These are phyloP conservation scores for Candida tallmaniae DNA, from an alignment of 805 yeast species.

Conservation along the genomic window DNA sequence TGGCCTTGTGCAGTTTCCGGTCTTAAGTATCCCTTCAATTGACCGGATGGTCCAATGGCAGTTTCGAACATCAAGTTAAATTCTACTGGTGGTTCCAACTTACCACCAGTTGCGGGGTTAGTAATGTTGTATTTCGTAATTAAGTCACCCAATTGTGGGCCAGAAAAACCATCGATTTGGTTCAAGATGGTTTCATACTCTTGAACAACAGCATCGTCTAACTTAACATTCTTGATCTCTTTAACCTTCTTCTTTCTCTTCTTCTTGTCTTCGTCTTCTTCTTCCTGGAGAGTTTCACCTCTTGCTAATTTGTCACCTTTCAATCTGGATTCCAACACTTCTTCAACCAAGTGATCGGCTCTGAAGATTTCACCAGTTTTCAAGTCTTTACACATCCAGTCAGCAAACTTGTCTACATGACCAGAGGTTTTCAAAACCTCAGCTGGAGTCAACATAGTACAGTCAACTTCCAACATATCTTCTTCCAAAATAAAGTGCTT, in stretches of 20 bases:
- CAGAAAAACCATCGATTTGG: constrained; percentile 92
- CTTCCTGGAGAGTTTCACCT: constrained; percentile 57
- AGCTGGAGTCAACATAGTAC: constrained; percentile 96
- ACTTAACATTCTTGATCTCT: constrained; percentile 83
- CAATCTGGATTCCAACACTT: constrained; percentile 91
- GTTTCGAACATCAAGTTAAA: constrained; percentile 99
- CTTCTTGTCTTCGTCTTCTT: constrained; percentile 66
- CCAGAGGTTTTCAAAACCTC: constrained; percentile 98
- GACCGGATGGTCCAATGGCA: constrained; percentile 98
- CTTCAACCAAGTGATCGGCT: constrained; percentile 98
- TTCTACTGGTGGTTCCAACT: constrained; percentile 85
- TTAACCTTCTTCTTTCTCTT: constrained; percentile 84
- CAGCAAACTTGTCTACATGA: constrained; percentile 98
- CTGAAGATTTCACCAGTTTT: constrained; percentile 97
- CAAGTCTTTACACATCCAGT: constrained; percentile 97
- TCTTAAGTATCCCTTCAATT: constrained; percentile 88
- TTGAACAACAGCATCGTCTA: constrained; percentile 71
- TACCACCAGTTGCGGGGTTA: constrained; percentile 87
- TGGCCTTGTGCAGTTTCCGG: constrained; percentile 99
- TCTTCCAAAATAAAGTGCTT: constrained; percentile 96
- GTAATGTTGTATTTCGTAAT: constrained; percentile 78
- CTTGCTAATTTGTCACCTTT: constrained; percentile 98
- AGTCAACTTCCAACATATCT: constrained; percentile 98
- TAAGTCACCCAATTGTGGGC: constrained; percentile 85
- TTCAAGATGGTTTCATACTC: constrained; percentile 89